A percentile compares a stretch with the other conserved stretches of the same genome.
Conservation (phyloP, 805 yeast genomes). For the Wickerhamia fluorescens region DNA sequence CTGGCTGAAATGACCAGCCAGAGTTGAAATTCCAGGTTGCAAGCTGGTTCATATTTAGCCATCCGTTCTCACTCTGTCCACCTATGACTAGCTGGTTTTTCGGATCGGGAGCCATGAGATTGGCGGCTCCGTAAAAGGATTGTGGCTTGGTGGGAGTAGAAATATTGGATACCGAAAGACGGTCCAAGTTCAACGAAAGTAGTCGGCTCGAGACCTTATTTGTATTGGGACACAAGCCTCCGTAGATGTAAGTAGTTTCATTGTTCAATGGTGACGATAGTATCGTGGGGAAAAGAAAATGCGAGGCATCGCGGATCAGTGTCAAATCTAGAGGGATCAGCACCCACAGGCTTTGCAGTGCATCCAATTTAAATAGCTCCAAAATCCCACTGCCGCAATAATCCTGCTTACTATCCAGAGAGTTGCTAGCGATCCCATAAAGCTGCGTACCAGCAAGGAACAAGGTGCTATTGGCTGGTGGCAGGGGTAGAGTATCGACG, state of each 20-base stretch:
- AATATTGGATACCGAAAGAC: constrained; percentile 29
- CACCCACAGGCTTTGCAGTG: constrained; percentile 14
- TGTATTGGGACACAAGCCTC: constrained; percentile 34
- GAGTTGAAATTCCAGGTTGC: constrained; percentile 66
- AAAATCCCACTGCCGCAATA: constrained; percentile 23
- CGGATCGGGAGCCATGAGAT: constrained; percentile 37
- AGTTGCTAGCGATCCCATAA: constrained; percentile 20
- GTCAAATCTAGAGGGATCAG: constrained; percentile 12
- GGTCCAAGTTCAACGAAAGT: constrained; percentile 34
- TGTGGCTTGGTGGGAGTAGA: constrained; percentile 48
- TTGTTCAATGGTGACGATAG: constrained; percentile 31
- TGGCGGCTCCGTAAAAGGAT: constrained; percentile 47
- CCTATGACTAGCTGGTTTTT: constrained; percentile 53
- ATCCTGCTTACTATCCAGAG: constrained; percentile 5
- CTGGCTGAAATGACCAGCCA: constrained; percentile 54
- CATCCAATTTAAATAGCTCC: constrained; percentile 15
- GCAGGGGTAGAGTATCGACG: constrained; percentile 16
- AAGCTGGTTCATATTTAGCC: constrained; percentile 67
- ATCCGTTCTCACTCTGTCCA: constrained; percentile 54
- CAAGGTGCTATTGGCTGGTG: constrained; percentile 27
- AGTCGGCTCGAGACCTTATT: constrained; percentile 34
- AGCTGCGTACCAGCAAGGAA: constrained; percentile 21
- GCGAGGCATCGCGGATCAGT: constrained; percentile 21
- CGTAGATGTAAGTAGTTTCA: constrained; percentile 44
- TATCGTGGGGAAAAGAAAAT: constrained; percentile 32